phyloP scores from a whole-genome alignment of 2,329 filamentous ascomycete genomes.

The Alternaria triticimaculans region DNA sequence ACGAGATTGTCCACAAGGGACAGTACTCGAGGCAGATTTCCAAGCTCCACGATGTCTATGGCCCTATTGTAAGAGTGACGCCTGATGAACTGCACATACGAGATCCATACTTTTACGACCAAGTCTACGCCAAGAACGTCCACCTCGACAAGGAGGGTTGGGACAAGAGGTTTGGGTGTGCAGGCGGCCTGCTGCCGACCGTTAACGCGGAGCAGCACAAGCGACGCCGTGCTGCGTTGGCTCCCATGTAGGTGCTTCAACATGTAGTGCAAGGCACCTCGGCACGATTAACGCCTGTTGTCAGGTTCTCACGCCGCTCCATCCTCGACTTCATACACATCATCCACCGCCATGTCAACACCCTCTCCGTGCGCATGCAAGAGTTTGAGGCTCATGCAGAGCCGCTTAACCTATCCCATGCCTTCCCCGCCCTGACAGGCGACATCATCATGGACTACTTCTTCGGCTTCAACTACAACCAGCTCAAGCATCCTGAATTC shows the following conservation, averaged over 20 bases:
- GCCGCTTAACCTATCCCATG: constrained; percentile 37
- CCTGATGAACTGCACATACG: constrained; percentile 53
- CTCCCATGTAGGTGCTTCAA: constrained; percentile 35
- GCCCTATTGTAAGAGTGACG: constrained; percentile 52
- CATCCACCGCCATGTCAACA: constrained; percentile 45
- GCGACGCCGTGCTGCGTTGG: constrained; percentile 39
- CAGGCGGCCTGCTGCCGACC: constrained; percentile 36
- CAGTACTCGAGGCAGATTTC: constrained; percentile 42
- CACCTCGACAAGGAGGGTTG: constrained; percentile 46
- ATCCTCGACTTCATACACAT: constrained; percentile 46
- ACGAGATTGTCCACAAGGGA: constrained; percentile 39
- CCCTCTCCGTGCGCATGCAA: constrained; percentile 36
- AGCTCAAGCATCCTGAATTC: constrained; percentile 44
- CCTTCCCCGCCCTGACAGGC: constrained; percentile 52
- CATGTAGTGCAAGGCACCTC: background rate
- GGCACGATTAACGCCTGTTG: background rate
- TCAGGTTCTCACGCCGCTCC: constrained; percentile 46
- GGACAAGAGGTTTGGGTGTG: constrained; percentile 42
- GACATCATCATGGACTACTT: constrained; percentile 57
- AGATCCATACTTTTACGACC: constrained; percentile 50
- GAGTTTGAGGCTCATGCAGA: constrained; percentile 40
- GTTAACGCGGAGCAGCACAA: constrained; percentile 39
- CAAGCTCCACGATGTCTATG: constrained; percentile 41
- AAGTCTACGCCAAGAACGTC: constrained; percentile 41
- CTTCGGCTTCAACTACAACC: constrained; percentile 45